phyloP scores from a whole-genome alignment of 2,329 filamentous ascomycete genomes.

The Penicillium fuscoglaucum region DNA sequence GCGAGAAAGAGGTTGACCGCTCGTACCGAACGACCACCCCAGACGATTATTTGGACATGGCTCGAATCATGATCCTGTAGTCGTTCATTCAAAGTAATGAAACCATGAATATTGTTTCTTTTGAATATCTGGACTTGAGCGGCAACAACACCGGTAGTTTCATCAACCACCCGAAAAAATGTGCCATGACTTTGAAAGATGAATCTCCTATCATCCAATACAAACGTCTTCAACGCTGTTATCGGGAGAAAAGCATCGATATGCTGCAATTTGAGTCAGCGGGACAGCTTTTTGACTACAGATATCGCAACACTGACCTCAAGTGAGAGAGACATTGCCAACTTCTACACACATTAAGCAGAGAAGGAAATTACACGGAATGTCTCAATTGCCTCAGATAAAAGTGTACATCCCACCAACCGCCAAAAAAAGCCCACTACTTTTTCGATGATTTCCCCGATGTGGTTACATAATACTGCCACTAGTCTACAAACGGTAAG shows the following conservation, averaged over 20 bases:
- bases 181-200: conserved; percentile 44
- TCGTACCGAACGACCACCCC: conserved; percentile 65
- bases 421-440: conserved; percentile 16
- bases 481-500: conserved; percentile 19
- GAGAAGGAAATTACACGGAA: conserved; percentile 8
- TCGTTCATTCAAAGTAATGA: conserved; percentile 29
- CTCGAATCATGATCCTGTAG: conserved; percentile 14
- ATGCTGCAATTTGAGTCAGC: conserved; percentile 36
- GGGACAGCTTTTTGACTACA: conserved; percentile 1
- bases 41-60: conserved; percentile 53
- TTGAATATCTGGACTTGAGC: conserved; percentile 36
- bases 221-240: conserved; percentile 40
- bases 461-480: conserved; percentile 5
- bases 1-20: conserved; percentile 35
- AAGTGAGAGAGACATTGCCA: conserved; percentile 31
- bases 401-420: conserved; percentile 12
- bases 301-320: conserved; percentile 28
- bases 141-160: conserved; percentile 31
- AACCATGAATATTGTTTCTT: conserved; percentile 43
- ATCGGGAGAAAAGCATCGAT: conserved; percentile 47
- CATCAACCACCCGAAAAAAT: conserved; percentile 37
- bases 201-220: conserved; percentile 28
- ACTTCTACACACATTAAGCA: conserved; percentile 19
- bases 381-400: conserved; percentile 6
- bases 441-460: conserved; percentile 7